Conservation (phyloP, 169 alveolate species). For the Plasmodium malariae region DNA sequence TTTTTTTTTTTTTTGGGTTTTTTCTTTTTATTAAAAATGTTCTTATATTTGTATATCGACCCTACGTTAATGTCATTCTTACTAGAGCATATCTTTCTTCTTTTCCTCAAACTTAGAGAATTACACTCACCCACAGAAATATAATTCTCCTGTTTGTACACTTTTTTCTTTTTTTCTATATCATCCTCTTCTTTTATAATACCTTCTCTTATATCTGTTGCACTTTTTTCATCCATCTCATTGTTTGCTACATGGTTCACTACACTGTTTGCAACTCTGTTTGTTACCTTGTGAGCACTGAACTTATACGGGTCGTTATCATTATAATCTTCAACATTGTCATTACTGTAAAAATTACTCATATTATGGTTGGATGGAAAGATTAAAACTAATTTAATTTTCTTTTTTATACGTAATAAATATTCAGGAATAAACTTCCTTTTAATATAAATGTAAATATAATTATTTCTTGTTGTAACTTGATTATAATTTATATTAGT, state of each 20-base stretch:
- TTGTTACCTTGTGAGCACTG: no score
- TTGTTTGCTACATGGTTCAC: neutral
- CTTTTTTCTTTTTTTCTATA: neutral
- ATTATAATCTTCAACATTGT: neutral
- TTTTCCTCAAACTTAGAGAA: neutral
- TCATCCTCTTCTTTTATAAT: conserved; percentile 1
- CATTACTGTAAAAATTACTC: neutral
- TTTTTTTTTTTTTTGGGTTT: conserved; percentile 5
- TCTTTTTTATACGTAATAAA: conserved; percentile 37
- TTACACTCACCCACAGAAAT: neutral
- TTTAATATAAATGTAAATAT: conserved; percentile 43
- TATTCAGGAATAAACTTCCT: conserved; percentile 35
- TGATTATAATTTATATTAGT: neutral
- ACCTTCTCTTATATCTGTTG: neutral
- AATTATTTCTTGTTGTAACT: conserved; percentile 1
- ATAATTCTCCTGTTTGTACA: neutral
- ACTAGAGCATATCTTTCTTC: neutral
- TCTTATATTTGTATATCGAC: conserved; percentile 17
- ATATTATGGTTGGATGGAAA: conserved; percentile 4
- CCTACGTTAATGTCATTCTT: neutral
- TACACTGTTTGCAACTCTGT: no score
- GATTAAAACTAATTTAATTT: conserved; percentile 39
- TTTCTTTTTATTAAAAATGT: conserved; percentile 20
- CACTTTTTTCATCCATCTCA: neutral
- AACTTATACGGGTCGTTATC: neutral